Percentiles rank a stretch among this genome's conserved stretches.
Evolutionary conservation across 352 stramenopile genomes (phyloP).

Genomic region (Plasmopara halstedii): DNA sequence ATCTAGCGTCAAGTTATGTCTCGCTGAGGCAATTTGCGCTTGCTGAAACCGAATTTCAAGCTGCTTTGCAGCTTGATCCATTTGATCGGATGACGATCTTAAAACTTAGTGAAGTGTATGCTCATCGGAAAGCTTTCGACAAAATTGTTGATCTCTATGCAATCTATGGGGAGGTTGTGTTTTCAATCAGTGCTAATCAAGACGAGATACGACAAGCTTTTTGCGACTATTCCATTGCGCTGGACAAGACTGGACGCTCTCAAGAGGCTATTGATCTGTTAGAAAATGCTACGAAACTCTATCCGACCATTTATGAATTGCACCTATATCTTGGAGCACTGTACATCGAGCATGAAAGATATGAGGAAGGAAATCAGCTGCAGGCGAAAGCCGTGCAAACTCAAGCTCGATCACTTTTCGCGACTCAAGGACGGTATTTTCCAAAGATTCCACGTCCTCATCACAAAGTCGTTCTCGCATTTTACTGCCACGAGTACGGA

Average conservation of each 20-base stretch:
- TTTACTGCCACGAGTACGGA: constrained; percentile 91
- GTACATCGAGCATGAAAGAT: constrained; percentile 19
- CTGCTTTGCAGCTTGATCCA: constrained; percentile 11
- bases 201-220: constrained; percentile 27
- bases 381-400: constrained; percentile 27
- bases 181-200: constrained; percentile 3
- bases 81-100: constrained; percentile 11
- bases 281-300: constrained; percentile 6
- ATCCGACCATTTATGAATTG: constrained; percentile 30
- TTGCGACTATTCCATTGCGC: constrained; percentile 34
- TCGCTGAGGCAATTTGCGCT: constrained; percentile 5
- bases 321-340: constrained; percentile 53
- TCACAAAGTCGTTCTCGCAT: constrained; percentile 37
- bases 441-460: constrained; percentile 22
- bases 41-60: constrained; percentile 15
- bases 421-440: constrained; percentile 18
- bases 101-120: constrained; percentile 16
- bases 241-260: constrained; percentile 14
- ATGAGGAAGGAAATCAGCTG: constrained; percentile 19
- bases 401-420: constrained; percentile 27
- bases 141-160: constrained; percentile 27
- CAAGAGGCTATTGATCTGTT: constrained; percentile 33
- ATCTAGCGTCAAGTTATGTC: constrained; percentile 17
- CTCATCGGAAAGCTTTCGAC: constrained; percentile 7
- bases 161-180: constrained; percentile 8